A percentile compares a stretch with the other conserved stretches of the same genome.
phyloP scores from a whole-genome alignment of 192 early-diverging fungal species.

The Backusella australiensis region DNA sequence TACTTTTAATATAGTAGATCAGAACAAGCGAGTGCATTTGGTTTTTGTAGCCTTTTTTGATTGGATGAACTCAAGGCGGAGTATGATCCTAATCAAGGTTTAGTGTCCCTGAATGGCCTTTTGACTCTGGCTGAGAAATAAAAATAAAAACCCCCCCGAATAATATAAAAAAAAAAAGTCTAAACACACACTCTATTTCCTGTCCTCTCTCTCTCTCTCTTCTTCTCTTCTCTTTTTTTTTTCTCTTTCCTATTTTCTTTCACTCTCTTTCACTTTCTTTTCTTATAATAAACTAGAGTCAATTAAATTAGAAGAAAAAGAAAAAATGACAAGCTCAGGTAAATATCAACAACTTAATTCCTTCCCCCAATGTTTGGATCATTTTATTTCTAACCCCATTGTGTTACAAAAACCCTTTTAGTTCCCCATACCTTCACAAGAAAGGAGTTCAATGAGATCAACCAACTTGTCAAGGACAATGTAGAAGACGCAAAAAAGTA shows the following conservation, averaged over 20 bases:
- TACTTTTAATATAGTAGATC: not conserved
- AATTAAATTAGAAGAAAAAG: not conserved
- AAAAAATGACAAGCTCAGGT: not conserved
- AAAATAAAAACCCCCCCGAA: not conserved
- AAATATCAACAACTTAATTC: not conserved
- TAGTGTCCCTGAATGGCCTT: conserved; percentile 5
- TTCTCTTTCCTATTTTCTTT: not conserved
- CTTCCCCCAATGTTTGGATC: not conserved
- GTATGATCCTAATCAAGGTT: not conserved
- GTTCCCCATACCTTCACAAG: conserved; percentile 24
- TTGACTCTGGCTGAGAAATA: not conserved
- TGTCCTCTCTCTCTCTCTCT: not conserved
- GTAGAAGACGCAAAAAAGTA: conserved; percentile 42
- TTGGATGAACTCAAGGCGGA: not conserved
- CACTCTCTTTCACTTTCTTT: not conserved
- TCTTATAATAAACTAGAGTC: not conserved
- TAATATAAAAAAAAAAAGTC: not conserved
- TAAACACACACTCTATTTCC: not conserved
- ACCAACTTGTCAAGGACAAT: conserved; percentile 29
- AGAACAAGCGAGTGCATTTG: not conserved
- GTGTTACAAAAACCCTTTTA: not conserved
- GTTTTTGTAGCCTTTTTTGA: not conserved
- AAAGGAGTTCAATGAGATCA: conserved; percentile 19
- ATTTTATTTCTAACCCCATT: not conserved
- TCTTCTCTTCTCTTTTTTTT: not conserved